A percentile compares a stretch with the other conserved stretches of the same genome.
Conservation (phyloP, 2,329 filamentous ascomycete species). For the Fusarium succisae region DNA sequence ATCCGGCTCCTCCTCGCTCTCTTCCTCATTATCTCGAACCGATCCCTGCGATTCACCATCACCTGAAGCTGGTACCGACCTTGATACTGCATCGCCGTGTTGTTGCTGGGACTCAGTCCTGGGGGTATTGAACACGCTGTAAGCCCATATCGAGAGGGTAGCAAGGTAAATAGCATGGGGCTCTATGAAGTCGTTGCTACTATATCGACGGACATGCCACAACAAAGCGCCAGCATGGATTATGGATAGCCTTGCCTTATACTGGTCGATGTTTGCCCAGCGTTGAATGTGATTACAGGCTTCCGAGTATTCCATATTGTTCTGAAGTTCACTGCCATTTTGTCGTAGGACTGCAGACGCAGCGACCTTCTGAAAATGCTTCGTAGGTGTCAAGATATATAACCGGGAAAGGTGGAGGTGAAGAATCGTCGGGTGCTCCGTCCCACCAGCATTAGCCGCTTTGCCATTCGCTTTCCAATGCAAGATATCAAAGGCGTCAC, state of each 20-base stretch:
- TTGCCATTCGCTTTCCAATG: slow-evolving; percentile 32
- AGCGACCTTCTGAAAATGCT: slow-evolving; percentile 23
- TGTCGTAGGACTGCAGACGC: background rate
- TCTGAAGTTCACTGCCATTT: background rate
- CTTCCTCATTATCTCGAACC: background rate
- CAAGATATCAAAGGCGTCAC: slow-evolving; percentile 29
- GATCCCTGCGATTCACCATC: background rate
- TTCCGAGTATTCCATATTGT: slow-evolving; percentile 1
- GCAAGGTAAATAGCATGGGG: slow-evolving; percentile 28
- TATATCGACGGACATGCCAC: slow-evolving; percentile 33
- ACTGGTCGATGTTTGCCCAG: slow-evolving; percentile 33
- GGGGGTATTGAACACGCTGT: slow-evolving; percentile 13
- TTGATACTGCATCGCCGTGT: background rate
- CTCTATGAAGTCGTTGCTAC: slow-evolving; percentile 22
- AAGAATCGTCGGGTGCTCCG: slow-evolving; percentile 32
- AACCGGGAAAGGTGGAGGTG: slow-evolving; percentile 33
- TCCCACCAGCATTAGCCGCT: slow-evolving; percentile 27
- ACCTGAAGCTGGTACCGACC: background rate
- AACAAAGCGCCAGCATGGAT: slow-evolving; percentile 28
- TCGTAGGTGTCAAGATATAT: slow-evolving; percentile 19
- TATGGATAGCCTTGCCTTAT: slow-evolving; percentile 28
- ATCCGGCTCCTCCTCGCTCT: slow-evolving; percentile 14
- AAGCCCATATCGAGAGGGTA: slow-evolving; percentile 23
- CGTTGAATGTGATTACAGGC: slow-evolving; percentile 10
- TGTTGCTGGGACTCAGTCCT: background rate